Evolutionary conservation across 768 basidiomycete species (phyloP).

Genomic region (Tylopilus vinaceipallidus): DNA sequence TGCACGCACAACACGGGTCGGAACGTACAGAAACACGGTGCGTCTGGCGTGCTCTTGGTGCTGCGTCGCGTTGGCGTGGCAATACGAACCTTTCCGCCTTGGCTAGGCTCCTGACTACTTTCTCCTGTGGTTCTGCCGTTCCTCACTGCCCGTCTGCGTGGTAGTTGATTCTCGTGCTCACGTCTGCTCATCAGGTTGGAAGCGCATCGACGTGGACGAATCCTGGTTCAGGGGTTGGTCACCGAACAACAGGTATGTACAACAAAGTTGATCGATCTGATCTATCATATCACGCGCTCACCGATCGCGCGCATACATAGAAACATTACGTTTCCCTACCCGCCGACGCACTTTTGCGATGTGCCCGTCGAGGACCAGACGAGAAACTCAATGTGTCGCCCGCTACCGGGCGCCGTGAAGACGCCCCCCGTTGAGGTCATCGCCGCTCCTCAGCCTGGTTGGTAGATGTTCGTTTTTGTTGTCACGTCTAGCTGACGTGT

Average conservation of each 20-base stretch:
- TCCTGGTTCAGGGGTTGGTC: slow-evolving; percentile 38
- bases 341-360: slow-evolving; percentile 36
- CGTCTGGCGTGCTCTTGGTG: slow-evolving; percentile 7
- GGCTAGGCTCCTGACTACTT: background rate
- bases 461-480: background rate
- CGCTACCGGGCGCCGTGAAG: slow-evolving; percentile 37
- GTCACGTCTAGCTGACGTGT: slow-evolving; percentile 6
- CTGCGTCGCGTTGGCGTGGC: background rate
- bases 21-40: slow-evolving; percentile 45
- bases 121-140: background rate
- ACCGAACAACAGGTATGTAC: slow-evolving; percentile 19
- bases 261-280: background rate
- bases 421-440: slow-evolving; percentile 23
- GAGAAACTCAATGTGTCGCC: slow-evolving; percentile 39
- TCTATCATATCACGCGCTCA: background rate
- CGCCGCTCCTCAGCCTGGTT: slow-evolving; percentile 33
- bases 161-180: background rate
- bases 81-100: background rate
- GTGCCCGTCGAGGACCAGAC: slow-evolving; percentile 40
- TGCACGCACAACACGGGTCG: slow-evolving; percentile 38
- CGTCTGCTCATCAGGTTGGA: slow-evolving; percentile 39
- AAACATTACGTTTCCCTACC: slow-evolving; percentile 40
- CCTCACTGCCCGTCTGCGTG: background rate
- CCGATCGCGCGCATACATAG: slow-evolving; percentile 15
- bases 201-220: slow-evolving; percentile 43